A percentile compares a stretch with the other conserved stretches of the same genome.
phyloP scores from a whole-genome alignment of 1,284 basidiomycete species.

The Fomitopsis betulina region DNA sequence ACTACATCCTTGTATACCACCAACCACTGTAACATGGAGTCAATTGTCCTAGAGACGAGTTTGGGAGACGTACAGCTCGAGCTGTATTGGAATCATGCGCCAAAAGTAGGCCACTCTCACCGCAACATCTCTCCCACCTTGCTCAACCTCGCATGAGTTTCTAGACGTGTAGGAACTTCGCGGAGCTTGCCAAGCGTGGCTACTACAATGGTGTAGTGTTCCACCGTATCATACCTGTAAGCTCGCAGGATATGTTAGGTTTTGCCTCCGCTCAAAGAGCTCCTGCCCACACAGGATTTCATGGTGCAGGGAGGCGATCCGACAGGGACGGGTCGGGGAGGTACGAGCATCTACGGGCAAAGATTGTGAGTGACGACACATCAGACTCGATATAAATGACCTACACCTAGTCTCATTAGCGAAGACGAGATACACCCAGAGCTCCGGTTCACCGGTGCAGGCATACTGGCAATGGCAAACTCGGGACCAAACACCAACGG shows the following conservation, averaged over 20 bases:
- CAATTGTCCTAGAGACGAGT: constrained; percentile 81
- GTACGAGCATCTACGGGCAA: constrained; percentile 90
- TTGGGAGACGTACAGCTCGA: constrained; percentile 87
- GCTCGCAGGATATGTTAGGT: constrained; percentile 20
- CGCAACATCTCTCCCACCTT: constrained; percentile 1
- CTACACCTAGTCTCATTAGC: constrained; percentile 29
- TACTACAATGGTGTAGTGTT: constrained; percentile 87
- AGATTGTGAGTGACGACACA: constrained; percentile 60
- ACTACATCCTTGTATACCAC: background rate
- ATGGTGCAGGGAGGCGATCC: constrained; percentile 96
- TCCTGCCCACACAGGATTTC: constrained; percentile 60
- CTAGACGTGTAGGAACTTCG: constrained; percentile 93
- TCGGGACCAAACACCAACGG: constrained; percentile 93
- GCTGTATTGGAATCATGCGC: constrained; percentile 89
- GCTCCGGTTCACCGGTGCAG: constrained; percentile 91
- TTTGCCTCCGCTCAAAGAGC: constrained; percentile 7
- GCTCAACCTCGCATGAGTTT: constrained; percentile 4
- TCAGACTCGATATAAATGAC: background rate
- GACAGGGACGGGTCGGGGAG: constrained; percentile 92
- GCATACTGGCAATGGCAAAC: constrained; percentile 96
- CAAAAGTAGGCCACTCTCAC: constrained; percentile 51
- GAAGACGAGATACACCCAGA: constrained; percentile 88
- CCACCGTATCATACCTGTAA: constrained; percentile 83
- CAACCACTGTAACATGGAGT: constrained; percentile 32
- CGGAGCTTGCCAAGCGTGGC: constrained; percentile 77